These are phyloP conservation scores for Cornus florida DNA, from an alignment of 148 eudicot species.

Conservation along the genomic window DNA sequence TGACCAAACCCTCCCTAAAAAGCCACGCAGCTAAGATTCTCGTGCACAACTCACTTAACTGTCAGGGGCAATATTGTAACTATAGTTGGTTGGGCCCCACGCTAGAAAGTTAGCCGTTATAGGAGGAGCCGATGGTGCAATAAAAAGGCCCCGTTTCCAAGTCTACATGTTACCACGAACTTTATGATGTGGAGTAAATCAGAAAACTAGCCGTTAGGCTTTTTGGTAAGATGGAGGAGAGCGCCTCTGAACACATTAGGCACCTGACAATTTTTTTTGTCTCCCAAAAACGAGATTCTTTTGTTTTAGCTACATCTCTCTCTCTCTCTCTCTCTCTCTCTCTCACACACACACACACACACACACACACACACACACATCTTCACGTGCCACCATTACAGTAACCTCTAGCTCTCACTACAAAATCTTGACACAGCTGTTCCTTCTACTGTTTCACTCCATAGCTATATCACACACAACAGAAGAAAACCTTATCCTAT, in stretches of 20 bases:
- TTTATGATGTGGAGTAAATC: no score
- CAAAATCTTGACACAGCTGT: conserved; percentile 21
- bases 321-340: no score
- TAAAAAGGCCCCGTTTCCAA: conserved; percentile 8
- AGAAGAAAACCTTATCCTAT: not conserved
- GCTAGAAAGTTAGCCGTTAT: conserved; percentile 37
- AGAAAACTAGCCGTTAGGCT: conserved; percentile 64
- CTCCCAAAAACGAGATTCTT: conserved; percentile 31
- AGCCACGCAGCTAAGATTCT: not conserved
- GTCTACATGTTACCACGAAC: not conserved
- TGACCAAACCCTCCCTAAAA: not conserved
- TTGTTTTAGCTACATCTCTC: conserved; percentile 3
- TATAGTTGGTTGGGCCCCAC: conserved; percentile 10
- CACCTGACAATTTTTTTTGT: conserved; percentile 43
- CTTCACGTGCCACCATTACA: conserved; percentile 31
- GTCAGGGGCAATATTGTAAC: not conserved
- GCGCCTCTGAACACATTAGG: conserved; percentile 36
- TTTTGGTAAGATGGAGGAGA: conserved; percentile 9
- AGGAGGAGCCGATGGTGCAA: conserved; percentile 13
- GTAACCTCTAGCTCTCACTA: conserved; percentile 20
- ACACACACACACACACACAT: no score
- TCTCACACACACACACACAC: no score
- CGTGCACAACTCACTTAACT: not conserved
- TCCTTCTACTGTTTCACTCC: conserved; percentile 4
- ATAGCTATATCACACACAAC: not conserved